A percentile compares a stretch with the other conserved stretches of the same genome.
Conservation (phyloP, 2,329 filamentous ascomycete species). For the Talaromyces rugulosus region DNA sequence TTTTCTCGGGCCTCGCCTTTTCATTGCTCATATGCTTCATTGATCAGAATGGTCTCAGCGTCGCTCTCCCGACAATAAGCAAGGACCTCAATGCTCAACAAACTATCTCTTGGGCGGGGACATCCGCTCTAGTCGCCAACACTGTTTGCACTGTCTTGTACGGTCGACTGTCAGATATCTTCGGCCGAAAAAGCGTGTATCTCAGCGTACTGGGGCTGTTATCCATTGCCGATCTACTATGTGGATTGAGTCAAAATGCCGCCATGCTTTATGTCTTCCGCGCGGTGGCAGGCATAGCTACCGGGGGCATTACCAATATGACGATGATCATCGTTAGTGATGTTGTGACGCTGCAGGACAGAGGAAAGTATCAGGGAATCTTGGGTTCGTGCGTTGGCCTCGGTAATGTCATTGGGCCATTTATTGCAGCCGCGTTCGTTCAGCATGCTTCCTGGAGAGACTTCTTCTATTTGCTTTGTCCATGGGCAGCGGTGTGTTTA, state of each 20-base stretch:
- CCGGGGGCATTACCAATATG: constrained; percentile 57
- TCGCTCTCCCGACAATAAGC: constrained; percentile 51
- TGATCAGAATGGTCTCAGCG: constrained; percentile 55
- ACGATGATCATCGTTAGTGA: constrained; percentile 61
- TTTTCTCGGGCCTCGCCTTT: constrained; percentile 51
- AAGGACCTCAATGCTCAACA: constrained; percentile 42
- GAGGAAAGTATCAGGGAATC: constrained; percentile 53
- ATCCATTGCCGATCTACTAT: constrained; percentile 55
- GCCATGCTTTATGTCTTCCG: constrained; percentile 60
- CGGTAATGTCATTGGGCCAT: constrained; percentile 46
- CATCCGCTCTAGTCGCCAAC: constrained; percentile 63
- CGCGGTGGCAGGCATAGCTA: constrained; percentile 57
- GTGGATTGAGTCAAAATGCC: constrained; percentile 53
- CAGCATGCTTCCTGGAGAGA: constrained; percentile 42
- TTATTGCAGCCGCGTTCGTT: constrained; percentile 45
- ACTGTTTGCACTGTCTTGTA: constrained; percentile 64
- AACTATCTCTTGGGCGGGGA: constrained; percentile 66
- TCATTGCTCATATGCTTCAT: constrained; percentile 54
- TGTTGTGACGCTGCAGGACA: constrained; percentile 54
- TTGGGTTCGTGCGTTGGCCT: constrained; percentile 42
- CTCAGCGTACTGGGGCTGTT: constrained; percentile 52
- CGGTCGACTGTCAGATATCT: constrained; percentile 58
- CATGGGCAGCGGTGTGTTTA: constrained; percentile 46
- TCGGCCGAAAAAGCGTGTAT: constrained; percentile 58
- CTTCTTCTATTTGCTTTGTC: constrained; percentile 50